Percentiles rank a stretch among this genome's conserved stretches.
Evolutionary conservation across 2,329 filamentous ascomycete genomes (phyloP).

Genomic region (Chaetomiaceae sp.): DNA sequence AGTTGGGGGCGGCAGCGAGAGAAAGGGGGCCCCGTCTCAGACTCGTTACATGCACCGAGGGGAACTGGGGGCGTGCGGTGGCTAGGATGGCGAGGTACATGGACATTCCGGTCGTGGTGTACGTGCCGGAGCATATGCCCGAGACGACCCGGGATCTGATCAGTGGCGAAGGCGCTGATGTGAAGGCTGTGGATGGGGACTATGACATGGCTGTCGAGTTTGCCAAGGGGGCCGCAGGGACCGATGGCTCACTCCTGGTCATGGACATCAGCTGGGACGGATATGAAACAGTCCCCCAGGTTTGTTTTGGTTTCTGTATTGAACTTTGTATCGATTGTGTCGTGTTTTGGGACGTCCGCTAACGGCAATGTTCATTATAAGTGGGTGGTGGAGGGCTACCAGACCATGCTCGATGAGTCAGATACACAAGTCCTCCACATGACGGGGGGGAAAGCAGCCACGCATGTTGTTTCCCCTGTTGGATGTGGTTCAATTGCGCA

Average conservation of each 20-base stretch:
- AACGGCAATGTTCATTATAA: conserved; percentile 25
- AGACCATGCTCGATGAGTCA: conserved; percentile 65
- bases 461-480: conserved; percentile 58
- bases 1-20: conserved; percentile 29
- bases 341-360: neutral
- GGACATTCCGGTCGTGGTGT: conserved; percentile 52
- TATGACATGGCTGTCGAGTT: conserved; percentile 61
- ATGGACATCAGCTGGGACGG: conserved; percentile 65
- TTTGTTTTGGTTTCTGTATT: conserved; percentile 26
- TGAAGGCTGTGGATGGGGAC: conserved; percentile 50
- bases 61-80: conserved; percentile 72
- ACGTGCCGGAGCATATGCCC: conserved; percentile 58
- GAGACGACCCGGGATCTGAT: conserved; percentile 52
- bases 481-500: conserved; percentile 72
- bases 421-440: conserved; percentile 54
- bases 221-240: conserved; percentile 42
- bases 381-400: conserved; percentile 76
- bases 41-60: conserved; percentile 65
- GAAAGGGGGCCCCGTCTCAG: conserved; percentile 30
- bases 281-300: conserved; percentile 61
- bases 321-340: neutral
- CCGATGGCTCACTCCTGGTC: conserved; percentile 50
- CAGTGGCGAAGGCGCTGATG: conserved; percentile 56
- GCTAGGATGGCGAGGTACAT: conserved; percentile 63
- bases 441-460: conserved; percentile 36